phyloP scores from a whole-genome alignment of 2,329 filamentous ascomycete species.

The Hymenoscyphus infarciens region DNA sequence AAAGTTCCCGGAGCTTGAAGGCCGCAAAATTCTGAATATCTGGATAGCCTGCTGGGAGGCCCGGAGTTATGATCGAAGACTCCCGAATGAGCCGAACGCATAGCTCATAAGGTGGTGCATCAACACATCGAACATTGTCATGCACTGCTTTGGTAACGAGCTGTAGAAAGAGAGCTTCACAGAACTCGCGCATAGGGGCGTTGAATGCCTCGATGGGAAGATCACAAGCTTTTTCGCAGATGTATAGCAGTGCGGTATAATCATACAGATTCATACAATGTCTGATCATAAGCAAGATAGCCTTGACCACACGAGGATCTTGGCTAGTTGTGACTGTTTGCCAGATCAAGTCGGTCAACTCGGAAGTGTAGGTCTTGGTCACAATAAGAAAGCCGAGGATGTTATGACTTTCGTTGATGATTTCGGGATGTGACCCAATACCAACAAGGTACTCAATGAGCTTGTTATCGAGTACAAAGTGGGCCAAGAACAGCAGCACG shows the following conservation, averaged over 20 bases:
- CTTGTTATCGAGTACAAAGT: constrained; percentile 64
- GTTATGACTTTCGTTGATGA: constrained; percentile 77
- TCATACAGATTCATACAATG: constrained; percentile 48
- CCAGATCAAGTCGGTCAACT: constrained; percentile 81
- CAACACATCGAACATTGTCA: constrained; percentile 36
- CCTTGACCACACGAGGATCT: constrained; percentile 79
- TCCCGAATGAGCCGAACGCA: constrained; percentile 69
- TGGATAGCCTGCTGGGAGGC: constrained; percentile 53
- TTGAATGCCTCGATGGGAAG: constrained; percentile 63
- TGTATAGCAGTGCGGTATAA: constrained; percentile 52
- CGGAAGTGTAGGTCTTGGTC: constrained; percentile 66
- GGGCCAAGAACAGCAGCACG: constrained; percentile 64
- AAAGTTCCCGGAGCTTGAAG: constrained; percentile 57
- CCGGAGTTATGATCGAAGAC: constrained; percentile 54
- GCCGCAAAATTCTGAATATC: constrained; percentile 63
- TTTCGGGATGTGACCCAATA: constrained; percentile 85
- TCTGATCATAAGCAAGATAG: constrained; percentile 64
- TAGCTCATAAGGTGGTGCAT: constrained; percentile 49
- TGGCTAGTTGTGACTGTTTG: constrained; percentile 75
- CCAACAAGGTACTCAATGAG: constrained; percentile 86
- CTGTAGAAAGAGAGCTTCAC: constrained; percentile 52
- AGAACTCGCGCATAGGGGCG: constrained; percentile 57
- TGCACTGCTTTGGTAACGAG: constrained; percentile 44
- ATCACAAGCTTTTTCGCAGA: constrained; percentile 67
- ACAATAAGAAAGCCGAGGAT: constrained; percentile 85